phyloP scores from a whole-genome alignment of 2,329 filamentous ascomycete genomes.

The Trichophyton mentagrophytes region DNA sequence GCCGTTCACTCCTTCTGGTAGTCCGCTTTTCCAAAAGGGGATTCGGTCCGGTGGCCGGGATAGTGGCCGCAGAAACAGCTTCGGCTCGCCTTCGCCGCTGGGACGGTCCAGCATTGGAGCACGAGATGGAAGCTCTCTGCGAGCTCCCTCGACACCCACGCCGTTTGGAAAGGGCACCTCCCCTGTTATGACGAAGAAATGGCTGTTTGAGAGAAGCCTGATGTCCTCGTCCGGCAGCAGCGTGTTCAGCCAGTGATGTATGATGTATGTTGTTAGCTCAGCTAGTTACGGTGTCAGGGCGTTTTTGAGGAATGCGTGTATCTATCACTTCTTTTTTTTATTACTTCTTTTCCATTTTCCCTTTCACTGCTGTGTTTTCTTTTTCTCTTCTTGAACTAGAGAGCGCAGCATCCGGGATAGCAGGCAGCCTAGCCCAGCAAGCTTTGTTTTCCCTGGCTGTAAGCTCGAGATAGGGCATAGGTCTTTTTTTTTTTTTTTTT shows the following conservation, averaged over 20 bases:
- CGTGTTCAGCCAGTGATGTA: not conserved
- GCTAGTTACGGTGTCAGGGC: not conserved
- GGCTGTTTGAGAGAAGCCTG: slow-evolving; percentile 73
- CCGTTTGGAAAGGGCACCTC: slow-evolving; percentile 57
- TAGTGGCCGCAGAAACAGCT: slow-evolving; percentile 45
- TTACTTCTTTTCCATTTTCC: not conserved
- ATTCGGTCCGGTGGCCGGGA: slow-evolving; percentile 35
- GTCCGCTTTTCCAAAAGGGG: slow-evolving; percentile 56
- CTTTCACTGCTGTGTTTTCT: not conserved
- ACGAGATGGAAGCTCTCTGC: slow-evolving; percentile 37
- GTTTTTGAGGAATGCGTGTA: slow-evolving; percentile 1
- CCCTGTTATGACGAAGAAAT: slow-evolving; percentile 78
- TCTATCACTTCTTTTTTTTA: not conserved
- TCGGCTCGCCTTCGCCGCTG: slow-evolving; percentile 46
- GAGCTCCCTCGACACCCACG: slow-evolving; percentile 55
- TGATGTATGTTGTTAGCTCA: not conserved
- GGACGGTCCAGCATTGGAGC: slow-evolving; percentile 33
- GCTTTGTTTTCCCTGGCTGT: not conserved
- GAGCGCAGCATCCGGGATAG: not conserved
- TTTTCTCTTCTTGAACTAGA: not conserved
- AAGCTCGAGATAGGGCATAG: not conserved
- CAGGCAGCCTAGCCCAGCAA: not conserved
- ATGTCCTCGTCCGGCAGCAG: slow-evolving; percentile 23
- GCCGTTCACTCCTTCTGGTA: slow-evolving; percentile 42
- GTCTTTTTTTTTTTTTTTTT: too few relatives aligned